Evolutionary conservation across 2,329 filamentous ascomycete genomes (phyloP).

Genomic region (Ophiostoma sp.): DNA sequence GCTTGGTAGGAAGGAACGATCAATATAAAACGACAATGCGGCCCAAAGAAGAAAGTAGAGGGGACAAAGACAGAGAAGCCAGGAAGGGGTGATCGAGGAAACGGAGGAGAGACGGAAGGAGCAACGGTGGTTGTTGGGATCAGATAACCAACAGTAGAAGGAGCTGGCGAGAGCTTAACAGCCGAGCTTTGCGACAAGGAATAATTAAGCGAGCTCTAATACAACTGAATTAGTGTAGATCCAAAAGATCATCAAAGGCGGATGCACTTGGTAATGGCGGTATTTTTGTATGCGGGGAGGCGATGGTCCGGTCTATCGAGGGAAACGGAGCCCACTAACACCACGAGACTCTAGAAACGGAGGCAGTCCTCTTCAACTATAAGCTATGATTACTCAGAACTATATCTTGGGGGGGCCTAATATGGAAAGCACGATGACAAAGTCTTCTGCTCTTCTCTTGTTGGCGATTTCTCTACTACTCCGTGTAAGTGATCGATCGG

Average conservation of each 20-base stretch:
- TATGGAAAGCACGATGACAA: neutral
- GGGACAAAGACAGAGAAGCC: neutral
- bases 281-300: neutral
- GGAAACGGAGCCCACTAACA: neutral
- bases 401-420: neutral
- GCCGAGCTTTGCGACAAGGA: neutral
- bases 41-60: neutral
- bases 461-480: neutral
- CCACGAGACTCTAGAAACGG: neutral
- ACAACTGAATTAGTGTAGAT: neutral
- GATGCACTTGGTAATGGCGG: neutral
- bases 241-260: neutral
- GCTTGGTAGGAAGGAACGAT: neutral
- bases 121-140: neutral
- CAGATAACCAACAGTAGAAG: neutral
- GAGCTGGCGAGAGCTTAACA: neutral
- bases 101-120: neutral
- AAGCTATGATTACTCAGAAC: neutral
- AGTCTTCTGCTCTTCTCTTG: neutral
- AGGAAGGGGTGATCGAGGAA: neutral
- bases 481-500: neutral
- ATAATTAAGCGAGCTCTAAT: neutral
- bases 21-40: neutral
- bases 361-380: neutral
- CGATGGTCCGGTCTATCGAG: neutral